phyloP scores from a whole-genome alignment of 2,329 filamentous ascomycete species.

The Ophiocordyceps australis region DNA sequence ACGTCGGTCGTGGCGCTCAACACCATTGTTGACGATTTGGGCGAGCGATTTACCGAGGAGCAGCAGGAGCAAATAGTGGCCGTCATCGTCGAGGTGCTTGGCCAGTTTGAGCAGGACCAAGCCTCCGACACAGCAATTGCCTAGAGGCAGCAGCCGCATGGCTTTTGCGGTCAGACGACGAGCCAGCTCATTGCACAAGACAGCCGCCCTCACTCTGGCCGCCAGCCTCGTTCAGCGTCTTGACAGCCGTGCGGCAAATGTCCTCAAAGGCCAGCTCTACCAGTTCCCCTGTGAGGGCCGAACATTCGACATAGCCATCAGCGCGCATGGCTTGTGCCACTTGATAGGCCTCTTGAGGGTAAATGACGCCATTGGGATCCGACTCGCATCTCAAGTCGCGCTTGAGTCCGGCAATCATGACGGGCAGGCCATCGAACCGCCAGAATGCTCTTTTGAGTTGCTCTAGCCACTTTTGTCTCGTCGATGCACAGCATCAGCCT shows the following conservation, averaged over 20 bases:
- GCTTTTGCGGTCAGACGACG: background rate
- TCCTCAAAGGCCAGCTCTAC: constrained; percentile 40
- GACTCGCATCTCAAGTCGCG: constrained; percentile 37
- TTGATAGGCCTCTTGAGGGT: constrained; percentile 40
- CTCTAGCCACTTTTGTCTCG: constrained; percentile 32
- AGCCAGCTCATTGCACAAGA: constrained; percentile 22
- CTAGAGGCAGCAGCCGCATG: background rate
- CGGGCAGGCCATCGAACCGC: constrained; percentile 27
- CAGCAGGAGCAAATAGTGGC: constrained; percentile 39
- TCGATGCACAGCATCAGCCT: constrained; percentile 1
- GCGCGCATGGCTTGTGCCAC: constrained; percentile 38
- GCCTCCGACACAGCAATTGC: constrained; percentile 10
- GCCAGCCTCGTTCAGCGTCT: constrained; percentile 23
- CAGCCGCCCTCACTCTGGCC: constrained; percentile 39
- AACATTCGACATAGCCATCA: constrained; percentile 47
- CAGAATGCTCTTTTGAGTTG: constrained; percentile 30
- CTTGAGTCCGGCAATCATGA: constrained; percentile 41
- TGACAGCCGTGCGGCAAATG: constrained; percentile 35
- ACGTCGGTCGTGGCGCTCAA: constrained; percentile 37
- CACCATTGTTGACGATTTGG: constrained; percentile 47
- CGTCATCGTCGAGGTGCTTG: constrained; percentile 38
- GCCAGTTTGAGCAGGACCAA: constrained; percentile 21
- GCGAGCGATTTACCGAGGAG: constrained; percentile 37
- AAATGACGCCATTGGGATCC: constrained; percentile 41
- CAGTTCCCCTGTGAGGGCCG: constrained; percentile 40